Evolutionary conservation across 192 early-diverging fungal species (phyloP), one percentile per base, ranked within the genome.

Genomic region (Backusella psychrophila): DNA sequence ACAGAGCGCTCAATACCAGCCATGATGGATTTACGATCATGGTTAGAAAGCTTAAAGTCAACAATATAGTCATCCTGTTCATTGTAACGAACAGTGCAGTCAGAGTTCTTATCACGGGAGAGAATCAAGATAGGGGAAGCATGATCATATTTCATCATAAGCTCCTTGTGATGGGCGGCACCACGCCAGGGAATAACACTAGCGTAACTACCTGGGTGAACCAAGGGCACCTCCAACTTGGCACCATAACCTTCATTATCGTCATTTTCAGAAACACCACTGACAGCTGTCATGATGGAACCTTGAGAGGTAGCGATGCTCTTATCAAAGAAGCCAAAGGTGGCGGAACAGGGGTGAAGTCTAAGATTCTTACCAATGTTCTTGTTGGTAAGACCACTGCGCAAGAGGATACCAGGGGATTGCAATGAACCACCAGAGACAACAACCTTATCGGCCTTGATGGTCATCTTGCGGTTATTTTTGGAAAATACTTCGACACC

Each of bases 221-320:
- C 73, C 38, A 81, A 73, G 14, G 85, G 83, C 8, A 90, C 85
- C 67, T 94, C 92, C 17, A 95, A 76, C 73, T 87, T 87, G 69
- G 86, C 85, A 31, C 94, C 94, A 69, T 92, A 93, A 34, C 88
- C 85, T 29, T 85, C 46, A 7, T 88, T 88, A 75, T 91, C 89
- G 0, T 82, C 75, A 73, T 93, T 87, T 53, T 90, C 90, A 7
- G 78, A 84, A 7, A 85, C 85, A 19, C 23, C 80, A 77, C 79
- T 83, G 79, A 94, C 81, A 17, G 92, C 85, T 1, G 91, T 93
- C 90, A 93, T 91, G 53, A 92, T 91, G 6, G 89, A 80, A 9
- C 89, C 90, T 68, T 82, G 63, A 63, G 88, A 86, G 7, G 75
- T 74, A 17, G 89, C 76, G 14, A 91, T 66, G 5, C 69, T 67